Conservation (phyloP, 768 basidiomycete genomes). For the Termitomyces bulborhizus region DNA sequence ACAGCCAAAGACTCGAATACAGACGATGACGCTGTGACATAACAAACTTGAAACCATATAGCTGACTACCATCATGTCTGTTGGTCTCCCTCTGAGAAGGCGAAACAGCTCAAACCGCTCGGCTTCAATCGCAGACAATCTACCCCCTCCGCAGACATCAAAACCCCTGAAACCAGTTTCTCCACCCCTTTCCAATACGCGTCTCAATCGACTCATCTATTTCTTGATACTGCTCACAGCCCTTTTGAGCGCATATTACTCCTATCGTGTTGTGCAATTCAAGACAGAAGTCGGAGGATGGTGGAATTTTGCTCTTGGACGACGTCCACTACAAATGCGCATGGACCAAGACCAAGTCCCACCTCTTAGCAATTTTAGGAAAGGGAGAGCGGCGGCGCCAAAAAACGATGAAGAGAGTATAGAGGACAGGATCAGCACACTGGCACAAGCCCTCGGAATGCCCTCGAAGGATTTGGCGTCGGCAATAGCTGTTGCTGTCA, state of each 20-base stretch:
- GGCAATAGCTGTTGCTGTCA: slow-evolving; percentile 57
- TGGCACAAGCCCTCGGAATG: slow-evolving; percentile 60
- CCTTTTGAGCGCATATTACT: slow-evolving; percentile 43
- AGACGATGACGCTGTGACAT: background rate
- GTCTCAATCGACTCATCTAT: slow-evolving; percentile 47
- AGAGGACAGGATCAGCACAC: slow-evolving; percentile 50
- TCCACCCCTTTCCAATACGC: slow-evolving; percentile 36
- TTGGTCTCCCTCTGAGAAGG: slow-evolving; percentile 2
- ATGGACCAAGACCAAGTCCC: background rate
- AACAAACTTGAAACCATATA: background rate
- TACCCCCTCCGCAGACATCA: slow-evolving; percentile 24
- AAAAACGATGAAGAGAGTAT: slow-evolving; percentile 24
- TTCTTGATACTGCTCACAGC: slow-evolving; percentile 33
- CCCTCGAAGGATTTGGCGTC: slow-evolving; percentile 52
- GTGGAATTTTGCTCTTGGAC: slow-evolving; percentile 49
- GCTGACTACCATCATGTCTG: slow-evolving; percentile 1
- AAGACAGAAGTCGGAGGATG: slow-evolving; percentile 44
- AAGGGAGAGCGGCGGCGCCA: background rate
- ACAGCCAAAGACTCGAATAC: background rate
- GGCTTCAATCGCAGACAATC: slow-evolving; percentile 5
- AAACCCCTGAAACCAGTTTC: slow-evolving; percentile 26
- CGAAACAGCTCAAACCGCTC: slow-evolving; percentile 13
- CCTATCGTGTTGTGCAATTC: slow-evolving; percentile 42
- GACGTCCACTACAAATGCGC: slow-evolving; percentile 20
- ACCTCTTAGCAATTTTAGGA: slow-evolving; percentile 5